These are phyloP conservation scores for Morella rubra DNA, from an alignment of 306 rosid genomes.

Conservation along the genomic window DNA sequence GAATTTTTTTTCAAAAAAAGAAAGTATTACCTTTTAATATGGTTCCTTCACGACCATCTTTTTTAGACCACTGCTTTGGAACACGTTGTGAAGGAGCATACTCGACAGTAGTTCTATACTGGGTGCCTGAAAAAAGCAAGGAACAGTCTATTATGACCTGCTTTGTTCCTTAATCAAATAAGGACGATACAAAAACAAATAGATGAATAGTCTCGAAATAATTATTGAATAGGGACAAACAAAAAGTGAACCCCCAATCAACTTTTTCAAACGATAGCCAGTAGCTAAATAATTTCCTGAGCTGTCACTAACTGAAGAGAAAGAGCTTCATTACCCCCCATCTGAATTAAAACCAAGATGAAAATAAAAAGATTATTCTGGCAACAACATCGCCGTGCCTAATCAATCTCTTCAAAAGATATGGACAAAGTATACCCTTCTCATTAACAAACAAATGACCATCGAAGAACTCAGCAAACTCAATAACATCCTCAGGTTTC, in stretches of 20 bases:
- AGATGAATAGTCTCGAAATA: neutral
- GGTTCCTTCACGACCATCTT: constrained; percentile 74
- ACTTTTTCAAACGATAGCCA: constrained; percentile 12
- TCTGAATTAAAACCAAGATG: neutral
- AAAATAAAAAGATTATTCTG: constrained; percentile 5
- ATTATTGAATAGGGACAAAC: too few relatives aligned
- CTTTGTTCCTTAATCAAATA: constrained; percentile 1
- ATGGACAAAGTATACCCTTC: constrained; percentile 47
- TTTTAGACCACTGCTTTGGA: constrained; percentile 57
- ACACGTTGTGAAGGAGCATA: constrained; percentile 80
- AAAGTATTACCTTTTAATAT: constrained; percentile 50
- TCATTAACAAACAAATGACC: constrained; percentile 72
- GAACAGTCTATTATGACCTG: constrained; percentile 2
- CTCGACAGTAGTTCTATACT: constrained; percentile 66
- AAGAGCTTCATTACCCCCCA: constrained; percentile 9
- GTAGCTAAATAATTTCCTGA: neutral
- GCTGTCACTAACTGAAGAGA: neutral
- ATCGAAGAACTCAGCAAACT: constrained; percentile 65
- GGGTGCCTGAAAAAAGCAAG: constrained; percentile 45
- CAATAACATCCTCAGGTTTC: constrained; percentile 70
- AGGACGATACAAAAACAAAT: constrained; percentile 4
- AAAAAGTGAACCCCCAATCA: neutral
- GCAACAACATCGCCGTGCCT: constrained; percentile 23
- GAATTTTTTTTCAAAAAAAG: neutral
- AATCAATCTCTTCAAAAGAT: constrained; percentile 27